Percentiles rank a stretch among this genome's conserved stretches.
Conservation (phyloP, 306 rosid species). For the Cicer arietinum region DNA sequence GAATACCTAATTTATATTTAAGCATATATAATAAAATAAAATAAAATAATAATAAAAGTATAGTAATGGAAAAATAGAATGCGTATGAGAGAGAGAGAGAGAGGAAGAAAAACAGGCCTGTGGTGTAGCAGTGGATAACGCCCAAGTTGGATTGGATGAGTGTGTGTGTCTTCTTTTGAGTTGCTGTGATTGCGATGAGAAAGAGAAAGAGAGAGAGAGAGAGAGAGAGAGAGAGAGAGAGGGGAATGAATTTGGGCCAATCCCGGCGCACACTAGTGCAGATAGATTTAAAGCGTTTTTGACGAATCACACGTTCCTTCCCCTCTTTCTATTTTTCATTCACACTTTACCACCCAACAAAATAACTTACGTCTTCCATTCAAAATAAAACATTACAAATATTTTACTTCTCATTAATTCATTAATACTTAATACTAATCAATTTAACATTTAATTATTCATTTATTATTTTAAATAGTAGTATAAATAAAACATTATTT, state of each 20-base stretch:
- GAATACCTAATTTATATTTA: neutral
- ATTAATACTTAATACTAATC: no score
- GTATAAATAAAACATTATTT: no score
- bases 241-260: constrained; percentile 45
- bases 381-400: no score
- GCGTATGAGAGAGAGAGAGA: neutral
- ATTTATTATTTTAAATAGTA: no score
- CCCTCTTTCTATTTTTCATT: constrained; percentile 35
- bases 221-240: neutral
- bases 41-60: neutral
- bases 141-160: constrained; percentile 36
- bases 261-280: constrained; percentile 49
- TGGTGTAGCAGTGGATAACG: constrained; percentile 56
- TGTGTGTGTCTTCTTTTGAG: neutral
- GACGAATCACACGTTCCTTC: constrained; percentile 45
- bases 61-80: neutral
- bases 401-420: no score
- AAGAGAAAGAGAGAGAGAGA: neutral
- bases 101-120: constrained; percentile 50
- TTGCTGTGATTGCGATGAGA: constrained; percentile 5
- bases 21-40: neutral
- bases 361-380: no score
- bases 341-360: constrained; percentile 24
- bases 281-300: constrained; percentile 32
- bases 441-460: no score